A percentile compares a stretch with the other conserved stretches of the same genome.
These are phyloP conservation scores for Lophium mytilinum DNA, from an alignment of 495 filamentous ascomycete genomes.

Conservation along the genomic window DNA sequence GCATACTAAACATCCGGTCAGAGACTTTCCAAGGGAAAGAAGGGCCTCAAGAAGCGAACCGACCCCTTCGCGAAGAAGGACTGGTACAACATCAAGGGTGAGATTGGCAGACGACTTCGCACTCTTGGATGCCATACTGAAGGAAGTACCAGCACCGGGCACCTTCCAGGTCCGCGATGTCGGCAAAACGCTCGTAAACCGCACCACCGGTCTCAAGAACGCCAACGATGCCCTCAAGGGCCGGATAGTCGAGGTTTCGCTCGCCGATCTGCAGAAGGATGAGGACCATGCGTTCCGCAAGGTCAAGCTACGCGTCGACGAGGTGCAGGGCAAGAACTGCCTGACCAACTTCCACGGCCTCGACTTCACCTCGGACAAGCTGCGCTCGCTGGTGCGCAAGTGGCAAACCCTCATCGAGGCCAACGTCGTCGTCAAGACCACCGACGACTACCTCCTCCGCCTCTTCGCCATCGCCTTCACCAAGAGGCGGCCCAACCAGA, in stretches of 20 bases:
- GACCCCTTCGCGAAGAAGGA: constrained; percentile 98
- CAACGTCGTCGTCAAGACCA: constrained; percentile 98
- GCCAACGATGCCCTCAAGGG: constrained; percentile 98
- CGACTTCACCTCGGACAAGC: constrained; percentile 99
- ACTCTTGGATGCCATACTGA: background rate
- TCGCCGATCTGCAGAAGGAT: constrained; percentile 98
- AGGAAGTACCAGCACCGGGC: constrained; percentile 58
- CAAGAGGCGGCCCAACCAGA: constrained; percentile 95
- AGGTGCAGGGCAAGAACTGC: constrained; percentile 99
- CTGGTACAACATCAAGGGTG: too few relatives aligned
- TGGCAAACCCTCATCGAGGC: constrained; percentile 99
- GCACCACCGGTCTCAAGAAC: constrained; percentile 98
- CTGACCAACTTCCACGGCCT: constrained; percentile 99
- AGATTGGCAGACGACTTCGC: background rate
- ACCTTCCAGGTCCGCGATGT: constrained; percentile 88
- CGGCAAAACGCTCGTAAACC: constrained; percentile 98
- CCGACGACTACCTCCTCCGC: constrained; percentile 96
- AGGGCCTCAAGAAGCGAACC: constrained; percentile 99
- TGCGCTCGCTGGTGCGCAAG: constrained; percentile 96
- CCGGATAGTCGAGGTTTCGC: constrained; percentile 95
- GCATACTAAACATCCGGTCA: constrained; percentile 41
- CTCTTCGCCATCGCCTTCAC: constrained; percentile 99
- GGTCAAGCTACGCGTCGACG: constrained; percentile 96
- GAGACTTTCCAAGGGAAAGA: constrained; percentile 99
- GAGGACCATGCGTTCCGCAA: constrained; percentile 99